Base-by-base conservation (phyloP, 176 grass and related monocot species). In the Metroxylon sagu region DNA sequence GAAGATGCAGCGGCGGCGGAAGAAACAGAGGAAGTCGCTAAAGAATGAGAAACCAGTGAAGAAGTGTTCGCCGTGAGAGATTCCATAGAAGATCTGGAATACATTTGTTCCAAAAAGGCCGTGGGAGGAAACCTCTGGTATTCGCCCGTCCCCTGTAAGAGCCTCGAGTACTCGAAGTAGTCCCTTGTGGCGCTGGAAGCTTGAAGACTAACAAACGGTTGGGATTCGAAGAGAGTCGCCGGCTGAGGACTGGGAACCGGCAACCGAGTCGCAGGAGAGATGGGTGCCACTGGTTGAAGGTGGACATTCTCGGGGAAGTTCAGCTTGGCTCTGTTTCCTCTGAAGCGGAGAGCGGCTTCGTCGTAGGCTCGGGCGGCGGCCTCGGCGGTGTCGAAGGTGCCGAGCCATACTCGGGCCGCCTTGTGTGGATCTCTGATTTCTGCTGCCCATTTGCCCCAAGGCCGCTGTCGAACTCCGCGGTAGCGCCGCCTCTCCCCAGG, bases 391-490 rank as follows among this genome's bases (percentile, higher is more conserved):
- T 76, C 77, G 66, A 95, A 95, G 30, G 90, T 95, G 8, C 90
- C 90, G 12, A 95, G 90, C 90, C 90, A 95, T 21, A 95, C 85
- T 23, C 90, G 90, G 17, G 85, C 79, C 19, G 90, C 90, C 66
- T 83, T 83, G 64, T 80, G 79, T 7, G 89, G 89, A 56, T 95
- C 85, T 0, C 89, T 66, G 48, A 95, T 95, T 80, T 95, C 89
- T 59, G 89, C 89, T 17, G 89, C 85, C 85, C 92, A 96, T 66
- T 90, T 90, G 2, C 86, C 89, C 92, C 86, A 96, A 17, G 86
- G 86, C 25, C 92, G 77, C 30, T 61, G 64, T 72, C 91, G 54
- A 2, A 90, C 86, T 10, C 91, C 92, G 16, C 88, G 72, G 57
- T 84, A 93, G 8, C 88, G 61, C 54, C 57, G 52, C 64, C 81